Percentiles rank a stretch among this genome's conserved stretches.
Conservation (phyloP, 192 early-diverging fungal species). For the Chytriomyces hyalinus region DNA sequence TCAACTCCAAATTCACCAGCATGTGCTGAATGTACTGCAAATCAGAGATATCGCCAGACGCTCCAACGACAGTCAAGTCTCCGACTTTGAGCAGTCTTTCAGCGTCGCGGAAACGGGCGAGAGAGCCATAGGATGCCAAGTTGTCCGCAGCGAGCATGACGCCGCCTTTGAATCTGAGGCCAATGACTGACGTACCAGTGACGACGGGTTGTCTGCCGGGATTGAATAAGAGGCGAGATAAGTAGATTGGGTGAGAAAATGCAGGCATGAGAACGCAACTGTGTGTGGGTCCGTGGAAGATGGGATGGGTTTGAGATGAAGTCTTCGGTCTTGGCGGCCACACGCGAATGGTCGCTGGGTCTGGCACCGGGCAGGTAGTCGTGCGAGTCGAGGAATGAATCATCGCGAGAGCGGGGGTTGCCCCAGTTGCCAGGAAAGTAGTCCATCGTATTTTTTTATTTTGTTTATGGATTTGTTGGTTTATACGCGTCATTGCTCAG, state of each 20-base stretch:
- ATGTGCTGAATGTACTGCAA: conserved; percentile 90
- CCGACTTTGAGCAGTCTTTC: conserved; percentile 81
- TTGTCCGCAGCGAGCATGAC: conserved; percentile 96
- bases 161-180: conserved; percentile 94
- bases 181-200: conserved; percentile 92
- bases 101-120: conserved; percentile 90
- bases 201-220: conserved; percentile 73
- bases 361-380: conserved; percentile 55
- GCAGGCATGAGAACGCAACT: conserved; percentile 27
- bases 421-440: conserved; percentile 81
- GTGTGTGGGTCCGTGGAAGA: conserved; percentile 39
- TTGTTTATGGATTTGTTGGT: background rate
- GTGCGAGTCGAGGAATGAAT: conserved; percentile 58
- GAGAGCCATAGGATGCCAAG: conserved; percentile 93
- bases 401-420: conserved; percentile 66
- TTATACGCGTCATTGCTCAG: too few relatives aligned
- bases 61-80: conserved; percentile 85
- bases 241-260: conserved; percentile 46
- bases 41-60: conserved; percentile 92
- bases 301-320: conserved; percentile 29
- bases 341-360: conserved; percentile 20
- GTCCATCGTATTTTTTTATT: conserved; percentile 56
- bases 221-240: background rate
- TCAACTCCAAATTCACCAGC: conserved; percentile 47
- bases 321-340: conserved; percentile 24